phyloP scores from a whole-genome alignment of 2,329 filamentous ascomycete genomes.

The Penicillium verrucosum region DNA sequence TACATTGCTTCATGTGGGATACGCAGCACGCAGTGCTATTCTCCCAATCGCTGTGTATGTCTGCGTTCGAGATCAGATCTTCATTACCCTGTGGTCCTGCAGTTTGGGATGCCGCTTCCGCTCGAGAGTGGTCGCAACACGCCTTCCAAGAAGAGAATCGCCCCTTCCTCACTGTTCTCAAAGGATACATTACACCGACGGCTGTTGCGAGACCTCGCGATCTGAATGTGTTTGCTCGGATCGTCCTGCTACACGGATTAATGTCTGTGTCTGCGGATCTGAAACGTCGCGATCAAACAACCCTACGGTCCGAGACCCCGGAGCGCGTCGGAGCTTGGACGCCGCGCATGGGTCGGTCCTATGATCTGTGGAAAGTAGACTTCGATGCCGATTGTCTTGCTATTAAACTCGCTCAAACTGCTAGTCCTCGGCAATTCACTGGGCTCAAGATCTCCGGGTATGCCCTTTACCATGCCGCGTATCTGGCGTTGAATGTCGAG shows the following conservation, averaged over 20 bases:
- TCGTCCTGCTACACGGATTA: slow-evolving; percentile 58
- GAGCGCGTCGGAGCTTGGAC: slow-evolving; percentile 50
- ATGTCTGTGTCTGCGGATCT: slow-evolving; percentile 64
- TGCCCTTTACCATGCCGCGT: slow-evolving; percentile 58
- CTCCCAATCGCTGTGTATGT: slow-evolving; percentile 66
- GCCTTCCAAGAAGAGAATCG: slow-evolving; percentile 39
- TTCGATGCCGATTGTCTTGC: slow-evolving; percentile 53
- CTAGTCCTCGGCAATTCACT: slow-evolving; percentile 42
- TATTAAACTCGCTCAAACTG: slow-evolving; percentile 33
- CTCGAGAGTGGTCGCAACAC: slow-evolving; percentile 50
- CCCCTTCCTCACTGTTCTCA: slow-evolving; percentile 52
- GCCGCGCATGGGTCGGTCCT: slow-evolving; percentile 51
- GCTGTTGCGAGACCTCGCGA: slow-evolving; percentile 36
- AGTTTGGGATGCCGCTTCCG: slow-evolving; percentile 57
- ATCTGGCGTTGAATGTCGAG: slow-evolving; percentile 56
- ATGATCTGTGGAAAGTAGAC: slow-evolving; percentile 57
- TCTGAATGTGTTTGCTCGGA: slow-evolving; percentile 53
- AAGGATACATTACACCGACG: slow-evolving; percentile 53
- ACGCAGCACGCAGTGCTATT: slow-evolving; percentile 63
- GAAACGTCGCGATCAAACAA: slow-evolving; percentile 60
- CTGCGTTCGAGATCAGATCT: slow-evolving; percentile 59
- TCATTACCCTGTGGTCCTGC: slow-evolving; percentile 54
- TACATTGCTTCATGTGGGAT: slow-evolving; percentile 65
- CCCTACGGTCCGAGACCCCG: slow-evolving; percentile 47
- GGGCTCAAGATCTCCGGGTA: slow-evolving; percentile 50